Conservation (phyloP, 2,329 filamentous ascomycete species). For the Ambrosiella cleistominuta region DNA sequence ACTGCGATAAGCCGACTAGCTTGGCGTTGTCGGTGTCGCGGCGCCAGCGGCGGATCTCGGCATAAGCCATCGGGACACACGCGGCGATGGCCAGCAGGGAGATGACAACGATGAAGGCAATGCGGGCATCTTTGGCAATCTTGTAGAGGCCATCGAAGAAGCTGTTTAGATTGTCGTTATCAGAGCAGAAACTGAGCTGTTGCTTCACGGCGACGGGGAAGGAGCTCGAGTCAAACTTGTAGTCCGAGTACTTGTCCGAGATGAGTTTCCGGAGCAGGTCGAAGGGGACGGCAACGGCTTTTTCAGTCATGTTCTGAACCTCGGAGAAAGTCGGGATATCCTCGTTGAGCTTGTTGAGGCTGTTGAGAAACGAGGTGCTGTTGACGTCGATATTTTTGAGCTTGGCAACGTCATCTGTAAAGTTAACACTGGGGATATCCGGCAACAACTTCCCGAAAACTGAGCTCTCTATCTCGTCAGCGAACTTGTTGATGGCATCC, state of each 20-base stretch:
- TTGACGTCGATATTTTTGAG: slow-evolving; percentile 54
- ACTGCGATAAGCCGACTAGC: slow-evolving; percentile 45
- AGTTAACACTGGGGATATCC: slow-evolving; percentile 37
- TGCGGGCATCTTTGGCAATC: slow-evolving; percentile 50
- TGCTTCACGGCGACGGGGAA: slow-evolving; percentile 78
- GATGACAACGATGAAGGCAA: slow-evolving; percentile 60
- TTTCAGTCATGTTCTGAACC: slow-evolving; percentile 65
- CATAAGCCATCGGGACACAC: slow-evolving; percentile 62
- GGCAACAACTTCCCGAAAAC: slow-evolving; percentile 34
- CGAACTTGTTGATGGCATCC: slow-evolving; percentile 33
- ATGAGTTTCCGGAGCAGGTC: slow-evolving; percentile 58
- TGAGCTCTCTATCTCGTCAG: slow-evolving; percentile 23
- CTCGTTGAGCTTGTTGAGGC: slow-evolving; percentile 54
- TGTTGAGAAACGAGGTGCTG: slow-evolving; percentile 47
- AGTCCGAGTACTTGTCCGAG: slow-evolving; percentile 51
- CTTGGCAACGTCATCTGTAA: slow-evolving; percentile 44
- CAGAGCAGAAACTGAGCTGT: slow-evolving; percentile 70
- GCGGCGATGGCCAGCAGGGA: slow-evolving; percentile 51
- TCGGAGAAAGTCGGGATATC: slow-evolving; percentile 70
- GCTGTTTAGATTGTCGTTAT: slow-evolving; percentile 60
- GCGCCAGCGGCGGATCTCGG: slow-evolving; percentile 63
- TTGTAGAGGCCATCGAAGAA: slow-evolving; percentile 64
- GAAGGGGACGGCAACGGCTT: slow-evolving; percentile 62
- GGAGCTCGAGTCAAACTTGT: slow-evolving; percentile 57
- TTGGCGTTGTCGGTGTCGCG: slow-evolving; percentile 51